A percentile compares a stretch with the other conserved stretches of the same genome.
Evolutionary conservation across 768 basidiomycete genomes (phyloP).

Genomic region (Baorangia bicolor): DNA sequence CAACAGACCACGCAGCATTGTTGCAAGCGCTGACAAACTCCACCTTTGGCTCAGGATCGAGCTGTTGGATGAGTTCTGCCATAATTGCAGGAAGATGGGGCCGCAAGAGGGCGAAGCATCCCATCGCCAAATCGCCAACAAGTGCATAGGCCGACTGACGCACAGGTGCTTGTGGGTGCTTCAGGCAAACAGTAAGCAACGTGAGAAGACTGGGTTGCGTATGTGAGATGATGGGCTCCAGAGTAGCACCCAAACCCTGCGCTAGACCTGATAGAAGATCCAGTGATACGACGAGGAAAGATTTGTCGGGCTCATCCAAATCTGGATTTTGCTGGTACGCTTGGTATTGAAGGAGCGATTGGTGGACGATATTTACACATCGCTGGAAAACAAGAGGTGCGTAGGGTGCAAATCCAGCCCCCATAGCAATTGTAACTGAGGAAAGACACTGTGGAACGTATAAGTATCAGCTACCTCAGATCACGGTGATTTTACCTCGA

Average conservation of each 20-base stretch:
- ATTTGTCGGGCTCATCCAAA: conserved; percentile 92
- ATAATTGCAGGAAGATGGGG: conserved; percentile 88
- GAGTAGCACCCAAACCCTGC: conserved; percentile 81
- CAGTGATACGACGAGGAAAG: conserved; percentile 97
- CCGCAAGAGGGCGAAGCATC: conserved; percentile 83
- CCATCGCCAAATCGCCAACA: conserved; percentile 96
- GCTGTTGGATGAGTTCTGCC: conserved; percentile 83
- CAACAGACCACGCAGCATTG: conserved; percentile 99
- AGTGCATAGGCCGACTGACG: conserved; percentile 98
- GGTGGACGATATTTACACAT: conserved; percentile 83
- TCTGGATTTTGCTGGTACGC: conserved; percentile 86
- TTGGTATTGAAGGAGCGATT: conserved; percentile 81
- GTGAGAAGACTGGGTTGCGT: conserved; percentile 77
- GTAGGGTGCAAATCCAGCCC: conserved; percentile 82
- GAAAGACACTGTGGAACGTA: conserved; percentile 77
- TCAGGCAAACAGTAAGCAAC: conserved; percentile 84
- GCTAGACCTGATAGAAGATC: conserved; percentile 95
- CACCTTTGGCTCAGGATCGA: conserved; percentile 88
- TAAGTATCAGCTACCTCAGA: not conserved
- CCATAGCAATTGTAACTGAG: conserved; percentile 96
- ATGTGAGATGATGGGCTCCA: conserved; percentile 69
- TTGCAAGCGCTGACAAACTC: conserved; percentile 98
- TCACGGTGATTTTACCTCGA: conserved; percentile 67
- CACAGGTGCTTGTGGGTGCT: conserved; percentile 94
- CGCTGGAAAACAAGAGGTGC: conserved; percentile 91